Percentiles rank a stretch among this genome's conserved stretches.
Evolutionary conservation across 2,329 filamentous ascomycete genomes (phyloP).

Genomic region (Alternaria novae-zelandiae): DNA sequence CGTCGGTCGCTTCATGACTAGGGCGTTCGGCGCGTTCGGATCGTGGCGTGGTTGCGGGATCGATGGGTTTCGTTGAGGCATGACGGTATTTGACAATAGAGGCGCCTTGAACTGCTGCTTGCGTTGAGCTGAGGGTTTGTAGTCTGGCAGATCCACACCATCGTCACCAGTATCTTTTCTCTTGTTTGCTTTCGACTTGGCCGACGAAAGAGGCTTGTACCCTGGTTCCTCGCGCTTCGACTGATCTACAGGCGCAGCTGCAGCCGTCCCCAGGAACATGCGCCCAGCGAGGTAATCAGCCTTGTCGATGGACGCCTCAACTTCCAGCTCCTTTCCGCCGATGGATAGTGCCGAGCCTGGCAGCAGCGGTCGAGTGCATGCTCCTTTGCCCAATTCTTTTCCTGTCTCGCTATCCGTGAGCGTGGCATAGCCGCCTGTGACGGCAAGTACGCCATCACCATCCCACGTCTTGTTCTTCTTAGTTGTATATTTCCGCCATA

Average conservation of each 20-base stretch:
- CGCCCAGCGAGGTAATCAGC: constrained; percentile 63
- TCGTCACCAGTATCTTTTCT: constrained; percentile 13
- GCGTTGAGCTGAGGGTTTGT: constrained; percentile 47
- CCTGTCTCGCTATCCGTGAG: constrained; percentile 67
- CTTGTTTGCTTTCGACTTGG: constrained; percentile 24
- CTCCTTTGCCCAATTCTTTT: constrained; percentile 65
- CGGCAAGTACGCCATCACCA: constrained; percentile 70
- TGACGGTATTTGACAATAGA: constrained; percentile 59
- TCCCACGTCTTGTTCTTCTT: constrained; percentile 83
- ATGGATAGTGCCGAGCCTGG: constrained; percentile 67
- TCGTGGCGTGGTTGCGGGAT: constrained; percentile 69
- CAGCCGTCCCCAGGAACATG: constrained; percentile 49
- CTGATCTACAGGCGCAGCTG: constrained; percentile 24
- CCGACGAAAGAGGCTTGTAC: constrained; percentile 20
- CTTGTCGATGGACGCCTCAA: constrained; percentile 67
- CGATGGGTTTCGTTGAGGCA: constrained; percentile 55
- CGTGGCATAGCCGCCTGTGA: constrained; percentile 63
- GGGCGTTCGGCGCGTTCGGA: constrained; percentile 62
- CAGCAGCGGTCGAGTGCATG: constrained; percentile 63
- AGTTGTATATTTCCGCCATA: constrained; percentile 69
- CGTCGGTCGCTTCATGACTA: constrained; percentile 70
- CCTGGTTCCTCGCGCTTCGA: constrained; percentile 20
- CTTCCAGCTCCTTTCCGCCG: constrained; percentile 71
- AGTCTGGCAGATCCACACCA: constrained; percentile 47
- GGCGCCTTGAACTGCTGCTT: constrained; percentile 68